Evolutionary conservation across 2,329 filamentous ascomycete genomes (phyloP), one percentile per base, ranked within the genome.

Genomic region (Monilinia aucupariae): DNA sequence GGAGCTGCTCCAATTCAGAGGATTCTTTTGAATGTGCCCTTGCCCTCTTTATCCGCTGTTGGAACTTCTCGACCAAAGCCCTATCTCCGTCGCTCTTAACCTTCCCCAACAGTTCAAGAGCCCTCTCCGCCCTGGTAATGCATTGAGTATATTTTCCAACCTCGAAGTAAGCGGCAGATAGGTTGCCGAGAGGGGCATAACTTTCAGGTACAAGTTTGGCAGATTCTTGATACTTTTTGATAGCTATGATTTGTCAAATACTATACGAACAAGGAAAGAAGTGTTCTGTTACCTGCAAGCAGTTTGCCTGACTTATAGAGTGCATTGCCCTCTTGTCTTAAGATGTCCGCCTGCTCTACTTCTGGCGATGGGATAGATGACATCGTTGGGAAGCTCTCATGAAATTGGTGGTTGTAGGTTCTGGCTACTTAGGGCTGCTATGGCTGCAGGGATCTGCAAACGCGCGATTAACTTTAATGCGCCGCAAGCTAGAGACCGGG

Each of bases 201-300:
- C 88, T 59, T 9, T 49, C 5, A 5, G 55, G 55, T 37, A 27
- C 9, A 39, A 59, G 30, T 12, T 37, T 50, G 27, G 34, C n/a
- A 13, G 45, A 25, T 51, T 59, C 30, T 59, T 39, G 56, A 39
- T 51, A 50, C 25, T 59, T 51, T 49, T 20, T 22, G 8, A 39
- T 27, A 37, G 56, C 45, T 59, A 10, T 45, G 22, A 22, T 13
- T 27, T 52, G 39, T 34, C 53, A 45, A 32, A 22, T 27, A 27
- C 20, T 6, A 56, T 34, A 32, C 10, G 12, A 55, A 15, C 43
- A 32, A 12, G 13, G 10, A 22, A 17, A 22, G 20, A 2, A 30
- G 30, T 20, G n/a, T 43, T 30, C 9, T 25, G 12, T 48, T 55
- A 55, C 37, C 37, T 43, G 20, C 17, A 25, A 30, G 25, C 34